A percentile compares a stretch with the other conserved stretches of the same genome.
Evolutionary conservation across 1,139 yeast species (phyloP).

Genomic region (Hyphopichia burtonii): DNA sequence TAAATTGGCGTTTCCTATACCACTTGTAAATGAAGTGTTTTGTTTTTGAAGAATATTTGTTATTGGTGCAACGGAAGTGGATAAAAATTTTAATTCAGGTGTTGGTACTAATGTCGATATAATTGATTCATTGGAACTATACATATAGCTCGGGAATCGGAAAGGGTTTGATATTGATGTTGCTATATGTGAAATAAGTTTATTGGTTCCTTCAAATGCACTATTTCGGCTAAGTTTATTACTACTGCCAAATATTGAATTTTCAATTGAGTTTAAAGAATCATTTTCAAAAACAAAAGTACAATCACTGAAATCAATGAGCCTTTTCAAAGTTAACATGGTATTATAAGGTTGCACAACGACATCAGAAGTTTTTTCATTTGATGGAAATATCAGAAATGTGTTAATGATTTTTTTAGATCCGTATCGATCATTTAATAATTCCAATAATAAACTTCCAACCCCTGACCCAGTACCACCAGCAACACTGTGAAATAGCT

Average conservation of each 20-base stretch:
- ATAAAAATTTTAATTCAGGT: conserved; percentile 83
- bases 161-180: conserved; percentile 84
- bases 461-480: conserved; percentile 98
- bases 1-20: conserved; percentile 35
- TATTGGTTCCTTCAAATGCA: conserved; percentile 76
- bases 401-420: conserved; percentile 83
- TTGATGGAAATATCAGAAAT: conserved; percentile 81
- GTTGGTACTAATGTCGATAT: conserved; percentile 83
- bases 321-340: conserved; percentile 72
- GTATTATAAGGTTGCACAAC: conserved; percentile 97
- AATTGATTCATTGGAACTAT: conserved; percentile 80
- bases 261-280: conserved; percentile 69
- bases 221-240: conserved; percentile 25
- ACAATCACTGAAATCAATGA: conserved; percentile 83
- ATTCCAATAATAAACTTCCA: conserved; percentile 79
- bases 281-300: conserved; percentile 88
- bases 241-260: conserved; percentile 39
- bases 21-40: conserved; percentile 21
- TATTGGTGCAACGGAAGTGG: conserved; percentile 88
- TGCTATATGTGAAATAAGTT: conserved; percentile 80
- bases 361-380: conserved; percentile 79
- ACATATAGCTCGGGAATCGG: conserved; percentile 90
- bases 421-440: conserved; percentile 72
- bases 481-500: conserved; percentile 91
- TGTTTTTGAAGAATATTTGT: conserved; percentile 37